Conservation (phyloP, 495 filamentous ascomycete genomes). For the Podospora sp. region DNA sequence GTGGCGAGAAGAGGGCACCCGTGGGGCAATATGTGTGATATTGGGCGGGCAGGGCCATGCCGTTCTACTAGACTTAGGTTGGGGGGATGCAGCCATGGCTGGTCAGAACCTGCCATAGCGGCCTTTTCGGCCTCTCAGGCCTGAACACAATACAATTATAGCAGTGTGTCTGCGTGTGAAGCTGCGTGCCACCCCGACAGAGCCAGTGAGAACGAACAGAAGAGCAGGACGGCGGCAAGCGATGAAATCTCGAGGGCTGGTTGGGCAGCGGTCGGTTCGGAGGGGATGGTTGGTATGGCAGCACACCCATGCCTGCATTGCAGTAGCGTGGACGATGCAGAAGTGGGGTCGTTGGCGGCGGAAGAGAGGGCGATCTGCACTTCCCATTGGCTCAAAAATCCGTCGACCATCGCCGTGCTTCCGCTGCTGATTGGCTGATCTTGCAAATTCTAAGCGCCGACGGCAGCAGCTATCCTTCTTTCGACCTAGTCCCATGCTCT, state of each 20-base stretch:
- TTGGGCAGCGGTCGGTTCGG: constrained; percentile 39
- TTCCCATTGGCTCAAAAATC: constrained; percentile 37
- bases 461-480: constrained; percentile 30
- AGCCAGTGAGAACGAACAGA: constrained; percentile 18
- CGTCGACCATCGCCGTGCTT: constrained; percentile 33
- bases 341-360: constrained; percentile 17
- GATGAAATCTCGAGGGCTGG: constrained; percentile 44
- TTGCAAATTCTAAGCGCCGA: constrained; percentile 34
- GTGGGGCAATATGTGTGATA: constrained; percentile 22
- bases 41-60: constrained; percentile 10
- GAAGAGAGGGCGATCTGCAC: constrained; percentile 18
- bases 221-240: constrained; percentile 37
- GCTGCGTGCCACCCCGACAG: constrained; percentile 27
- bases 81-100: constrained; percentile 2
- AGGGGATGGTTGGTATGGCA: constrained; percentile 24
- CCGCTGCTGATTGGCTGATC: constrained; percentile 30
- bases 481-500: constrained; percentile 9
- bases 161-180: constrained; percentile 31
- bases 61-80: background rate
- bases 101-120: constrained; percentile 10
- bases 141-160: constrained; percentile 41
- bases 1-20: background rate
- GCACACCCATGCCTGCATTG: constrained; percentile 9
- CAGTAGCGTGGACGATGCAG: constrained; percentile 10
- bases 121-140: constrained; percentile 14